These are phyloP conservation scores for Cercospora sp. DNA, from an alignment of 2,329 filamentous ascomycete species.

Conservation along the genomic window DNA sequence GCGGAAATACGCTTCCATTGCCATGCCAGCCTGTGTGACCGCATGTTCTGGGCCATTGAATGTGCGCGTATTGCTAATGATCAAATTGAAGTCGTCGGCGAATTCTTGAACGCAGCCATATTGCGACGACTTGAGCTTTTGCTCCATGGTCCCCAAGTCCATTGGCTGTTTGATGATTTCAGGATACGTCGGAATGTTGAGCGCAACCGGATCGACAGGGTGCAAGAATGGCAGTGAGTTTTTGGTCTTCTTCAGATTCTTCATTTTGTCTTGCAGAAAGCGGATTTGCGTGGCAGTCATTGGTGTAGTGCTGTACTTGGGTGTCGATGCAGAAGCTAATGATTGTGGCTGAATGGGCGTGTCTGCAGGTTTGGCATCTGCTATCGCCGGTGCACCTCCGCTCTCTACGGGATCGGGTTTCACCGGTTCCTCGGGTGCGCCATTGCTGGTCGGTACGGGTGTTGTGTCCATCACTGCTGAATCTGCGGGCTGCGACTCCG, in stretches of 20 bases:
- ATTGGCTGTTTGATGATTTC: conserved; percentile 74
- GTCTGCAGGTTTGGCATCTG: conserved; percentile 7
- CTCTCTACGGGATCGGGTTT: conserved; percentile 1
- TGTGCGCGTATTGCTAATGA: conserved; percentile 72
- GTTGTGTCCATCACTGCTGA: neutral
- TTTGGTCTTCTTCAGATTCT: conserved; percentile 82
- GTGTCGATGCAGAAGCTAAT: conserved; percentile 20
- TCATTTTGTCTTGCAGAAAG: conserved; percentile 65
- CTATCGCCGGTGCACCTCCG: conserved; percentile 14
- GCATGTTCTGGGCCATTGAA: conserved; percentile 83
- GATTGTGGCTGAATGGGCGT: conserved; percentile 15
- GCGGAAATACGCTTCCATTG: conserved; percentile 60
- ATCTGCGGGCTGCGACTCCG: neutral
- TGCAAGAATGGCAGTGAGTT: conserved; percentile 72
- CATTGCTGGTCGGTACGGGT: neutral
- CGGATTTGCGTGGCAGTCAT: conserved; percentile 63
- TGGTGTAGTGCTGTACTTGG: conserved; percentile 42
- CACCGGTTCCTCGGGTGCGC: neutral
- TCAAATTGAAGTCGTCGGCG: conserved; percentile 70
- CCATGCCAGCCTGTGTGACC: conserved; percentile 68
- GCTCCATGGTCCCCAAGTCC: conserved; percentile 81
- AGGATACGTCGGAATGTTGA: conserved; percentile 74
- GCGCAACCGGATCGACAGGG: conserved; percentile 74
- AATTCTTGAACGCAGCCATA: conserved; percentile 74
- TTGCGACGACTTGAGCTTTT: conserved; percentile 68